Evolutionary conservation across 306 rosid genomes (phyloP), one percentile per base, ranked within the genome.

Genomic region (Heteromeles arbutifolia): DNA sequence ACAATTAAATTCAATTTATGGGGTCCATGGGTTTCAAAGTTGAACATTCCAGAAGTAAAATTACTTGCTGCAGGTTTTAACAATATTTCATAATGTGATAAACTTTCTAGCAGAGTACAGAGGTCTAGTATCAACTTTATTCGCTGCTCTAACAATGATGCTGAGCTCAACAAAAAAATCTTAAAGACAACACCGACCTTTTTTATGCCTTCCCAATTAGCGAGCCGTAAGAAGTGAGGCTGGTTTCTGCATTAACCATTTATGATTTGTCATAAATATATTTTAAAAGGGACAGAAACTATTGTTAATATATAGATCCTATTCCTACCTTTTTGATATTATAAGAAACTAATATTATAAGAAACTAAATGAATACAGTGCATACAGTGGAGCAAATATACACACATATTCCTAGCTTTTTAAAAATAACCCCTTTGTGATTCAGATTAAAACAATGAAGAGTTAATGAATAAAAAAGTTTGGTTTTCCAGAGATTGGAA

Each of bases 191-290:
- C 64, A 73, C 85, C 37, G 32, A 95, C 97, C 88, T 88, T 89
- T 79, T 88, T 81, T 68, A 95, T 95, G 77, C 92, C 96, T 82
- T 95, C 99, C 99, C 98, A 95, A 82, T 95, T 88, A 65, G 97
- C 96, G 25, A 95, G 97, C 70, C 93, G 96, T 76, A 96, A 66
- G 82, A 85, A 87, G 61, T 37, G 89, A 87, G 88, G 97, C 82
- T 90, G 92, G 83, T 95, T 97, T 77, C 99, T 95, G 97, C 91
- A 82, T 72, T 69, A 45, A 82, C 70, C 58, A 77, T 80, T 69
- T 44, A 77, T 22, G 48, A 84, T 34, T 54, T 74, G 28, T 78
- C 63, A 83, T 34, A 77, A 63, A 75, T 73, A 54, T 57, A 48
- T 63, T 74, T 53, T 61, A 68, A 22, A 34, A 75, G 31, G 69